phyloP scores from a whole-genome alignment of 441 rosid genomes.

The Raphanus hybrid region DNA sequence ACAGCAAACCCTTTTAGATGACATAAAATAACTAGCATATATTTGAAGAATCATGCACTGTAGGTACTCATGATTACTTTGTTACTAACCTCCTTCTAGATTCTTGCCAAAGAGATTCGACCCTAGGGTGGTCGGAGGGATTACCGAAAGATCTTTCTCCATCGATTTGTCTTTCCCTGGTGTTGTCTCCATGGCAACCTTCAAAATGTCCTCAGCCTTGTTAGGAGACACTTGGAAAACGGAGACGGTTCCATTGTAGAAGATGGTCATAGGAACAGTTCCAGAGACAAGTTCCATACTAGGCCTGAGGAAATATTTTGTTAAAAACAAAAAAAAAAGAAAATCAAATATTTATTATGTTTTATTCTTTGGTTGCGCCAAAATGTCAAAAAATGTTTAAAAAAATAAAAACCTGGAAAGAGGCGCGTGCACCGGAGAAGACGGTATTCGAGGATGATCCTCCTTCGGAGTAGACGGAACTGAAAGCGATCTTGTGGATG shows the following conservation, averaged over 20 bases:
- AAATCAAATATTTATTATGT: background rate
- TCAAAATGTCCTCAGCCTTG: constrained; percentile 73
- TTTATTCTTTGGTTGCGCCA: too few species aligned
- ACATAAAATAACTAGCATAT: background rate
- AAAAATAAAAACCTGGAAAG: too few species aligned
- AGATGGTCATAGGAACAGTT: constrained; percentile 77
- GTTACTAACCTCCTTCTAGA: constrained; percentile 62
- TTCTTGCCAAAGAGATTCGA: constrained; percentile 52
- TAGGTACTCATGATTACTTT: background rate
- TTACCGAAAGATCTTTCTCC: constrained; percentile 30
- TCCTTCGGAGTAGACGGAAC: too few species aligned
- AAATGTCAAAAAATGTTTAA: too few species aligned
- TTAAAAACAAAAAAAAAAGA: background rate
- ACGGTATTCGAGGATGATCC: too few species aligned
- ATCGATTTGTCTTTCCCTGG: constrained; percentile 33
- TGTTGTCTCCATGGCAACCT: constrained; percentile 58
- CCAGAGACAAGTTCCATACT: constrained; percentile 37
- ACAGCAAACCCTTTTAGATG: background rate
- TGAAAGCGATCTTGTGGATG: too few species aligned
- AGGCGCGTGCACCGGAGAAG: too few species aligned
- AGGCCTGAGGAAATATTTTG: constrained; percentile 25
- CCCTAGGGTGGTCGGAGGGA: constrained; percentile 36
- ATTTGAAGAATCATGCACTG: background rate
- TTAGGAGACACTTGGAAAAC: constrained; percentile 65
- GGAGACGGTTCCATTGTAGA: constrained; percentile 78